Conservation (phyloP, 345 rosid species). For the Kandelia obovata region DNA sequence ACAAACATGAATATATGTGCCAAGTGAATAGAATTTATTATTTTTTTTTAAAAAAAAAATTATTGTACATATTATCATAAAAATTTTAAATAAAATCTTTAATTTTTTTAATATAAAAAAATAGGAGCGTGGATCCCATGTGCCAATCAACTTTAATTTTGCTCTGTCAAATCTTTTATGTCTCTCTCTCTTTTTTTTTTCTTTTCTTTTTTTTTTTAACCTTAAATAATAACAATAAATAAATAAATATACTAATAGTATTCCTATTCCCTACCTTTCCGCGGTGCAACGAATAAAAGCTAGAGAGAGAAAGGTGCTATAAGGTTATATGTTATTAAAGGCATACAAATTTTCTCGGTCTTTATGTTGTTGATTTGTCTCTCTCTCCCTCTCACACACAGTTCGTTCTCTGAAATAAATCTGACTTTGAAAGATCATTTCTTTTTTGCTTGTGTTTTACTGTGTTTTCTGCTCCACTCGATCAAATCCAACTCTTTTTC, state of each 20-base stretch:
- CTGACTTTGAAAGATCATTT: constrained; percentile 18
- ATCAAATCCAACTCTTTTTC: constrained; percentile 16
- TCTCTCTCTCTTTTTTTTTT: no score
- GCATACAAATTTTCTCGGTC: constrained; percentile 4
- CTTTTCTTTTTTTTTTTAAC: no score
- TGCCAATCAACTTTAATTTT: no score
- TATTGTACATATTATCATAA: no score
- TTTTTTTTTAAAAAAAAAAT: no score
- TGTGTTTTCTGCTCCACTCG: background rate
- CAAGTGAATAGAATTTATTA: no score
- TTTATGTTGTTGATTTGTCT: constrained; percentile 11
- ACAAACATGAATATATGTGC: no score
- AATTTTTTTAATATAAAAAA: no score
- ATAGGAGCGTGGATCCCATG: no score
- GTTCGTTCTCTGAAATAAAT: constrained; percentile 10
- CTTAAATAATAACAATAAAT: constrained; percentile 14
- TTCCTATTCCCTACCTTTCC: constrained; percentile 18
- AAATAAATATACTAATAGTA: background rate
- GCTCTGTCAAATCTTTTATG: no score
- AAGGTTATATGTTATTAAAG: constrained; percentile 1
- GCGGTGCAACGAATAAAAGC: constrained; percentile 71
- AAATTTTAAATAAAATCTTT: no score
- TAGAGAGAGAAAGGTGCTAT: constrained; percentile 44
- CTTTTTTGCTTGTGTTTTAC: constrained; percentile 16
- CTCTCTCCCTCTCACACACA: background rate